A percentile compares a stretch with the other conserved stretches of the same genome.
Evolutionary conservation across 106 monocot species (phyloP).

Genomic region (Allium sativum): DNA sequence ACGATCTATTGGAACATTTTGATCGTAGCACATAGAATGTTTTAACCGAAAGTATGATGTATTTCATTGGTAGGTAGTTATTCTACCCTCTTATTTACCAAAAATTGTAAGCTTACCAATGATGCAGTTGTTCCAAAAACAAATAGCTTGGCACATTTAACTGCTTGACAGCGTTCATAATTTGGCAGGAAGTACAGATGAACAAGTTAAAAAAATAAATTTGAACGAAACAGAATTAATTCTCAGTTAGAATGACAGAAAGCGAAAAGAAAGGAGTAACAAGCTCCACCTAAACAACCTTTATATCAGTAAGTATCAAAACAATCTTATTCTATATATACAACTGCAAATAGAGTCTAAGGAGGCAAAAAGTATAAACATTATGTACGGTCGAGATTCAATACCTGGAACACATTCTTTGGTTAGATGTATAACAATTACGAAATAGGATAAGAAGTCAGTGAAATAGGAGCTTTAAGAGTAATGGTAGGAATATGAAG

Average conservation of each 20-base stretch:
- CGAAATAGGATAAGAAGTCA: slow-evolving; percentile 60
- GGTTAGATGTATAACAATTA: slow-evolving; percentile 72
- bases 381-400: background rate
- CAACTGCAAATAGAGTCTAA: background rate
- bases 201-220: background rate
- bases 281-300: slow-evolving; percentile 69
- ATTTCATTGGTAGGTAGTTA: too few relatives aligned
- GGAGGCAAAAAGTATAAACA: background rate
- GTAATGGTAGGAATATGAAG: slow-evolving; percentile 96
- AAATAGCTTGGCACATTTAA: slow-evolving; percentile 62
- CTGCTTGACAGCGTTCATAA: slow-evolving; percentile 22
- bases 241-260: too few relatives aligned
- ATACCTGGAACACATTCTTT: slow-evolving; percentile 95
- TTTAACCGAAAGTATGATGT: too few relatives aligned
- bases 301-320: slow-evolving; percentile 1
- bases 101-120: slow-evolving; percentile 29
- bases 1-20: too few relatives aligned
- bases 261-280: slow-evolving; percentile 25
- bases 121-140: slow-evolving; percentile 65
- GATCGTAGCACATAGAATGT: too few relatives aligned
- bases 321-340: background rate
- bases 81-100: too few relatives aligned
- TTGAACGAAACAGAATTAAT: too few relatives aligned
- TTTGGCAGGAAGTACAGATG: background rate
- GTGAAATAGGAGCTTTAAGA: slow-evolving; percentile 56